Base-by-base conservation (phyloP, 352 stramenopile species). In the Globisporangium takayamanum region DNA sequence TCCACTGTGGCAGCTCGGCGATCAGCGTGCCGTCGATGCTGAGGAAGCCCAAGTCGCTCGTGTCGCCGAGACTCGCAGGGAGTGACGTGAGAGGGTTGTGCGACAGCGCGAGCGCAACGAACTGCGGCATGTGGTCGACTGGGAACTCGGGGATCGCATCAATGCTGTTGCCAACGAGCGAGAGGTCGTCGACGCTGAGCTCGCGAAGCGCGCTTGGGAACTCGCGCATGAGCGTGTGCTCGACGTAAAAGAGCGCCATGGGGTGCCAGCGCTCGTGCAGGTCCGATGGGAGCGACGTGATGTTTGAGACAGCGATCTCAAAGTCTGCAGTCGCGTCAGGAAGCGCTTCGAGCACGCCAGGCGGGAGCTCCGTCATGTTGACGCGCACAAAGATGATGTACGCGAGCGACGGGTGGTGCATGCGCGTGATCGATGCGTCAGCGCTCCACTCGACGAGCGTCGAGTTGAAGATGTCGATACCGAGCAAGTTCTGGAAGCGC, bases 391-490 rank as follows among this genome's bases (percentile, higher is more conserved):
- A 73, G 51, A 78, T 64, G 33, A 82, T 70, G 41, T 79, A 84
- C 12, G 67, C 63, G 48, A 84, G 57, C 5, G 55, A 28, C 2
- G 70, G 71, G 36, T 80, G 72, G 20, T 67, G 55, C 0, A 54
- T 26, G 8, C 57, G 60, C 16, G 70, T 72, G 46, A 82, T 61
- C 22, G 68, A 69, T 2, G 73, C 68, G 0, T 80, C 60, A 0
- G 20, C 44, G 5, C 53, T 60, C 74, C 76, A 87, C 22, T 74
- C 60, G 3, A 60, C 28, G 2, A 84, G 55, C 1, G 76, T 78
- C 6, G 72, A 74, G 49, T 87, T 87, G 63, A 66, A 87, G 16
- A 84, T 71, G 22, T 84, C 74, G 53, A 84, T 50, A 3, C 77
- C 70, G 16, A 84, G 61, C 10, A 87, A 28, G 15, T 81, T 76